phyloP scores from a whole-genome alignment of 2,329 filamentous ascomycete genomes.

The Diaporthe aspalathi region DNA sequence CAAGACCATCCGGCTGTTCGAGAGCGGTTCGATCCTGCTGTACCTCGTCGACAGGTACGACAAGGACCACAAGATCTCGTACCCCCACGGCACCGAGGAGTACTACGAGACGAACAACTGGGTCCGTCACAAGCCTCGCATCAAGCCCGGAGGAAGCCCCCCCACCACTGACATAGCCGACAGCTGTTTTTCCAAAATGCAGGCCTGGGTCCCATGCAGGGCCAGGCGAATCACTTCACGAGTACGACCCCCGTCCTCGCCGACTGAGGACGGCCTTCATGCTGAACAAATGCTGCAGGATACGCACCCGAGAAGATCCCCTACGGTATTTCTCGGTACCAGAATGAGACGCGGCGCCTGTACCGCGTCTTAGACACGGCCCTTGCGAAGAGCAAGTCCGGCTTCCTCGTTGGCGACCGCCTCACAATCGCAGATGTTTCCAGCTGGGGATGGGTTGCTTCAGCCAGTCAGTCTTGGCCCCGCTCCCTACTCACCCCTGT shows the following conservation, averaged over 20 bases:
- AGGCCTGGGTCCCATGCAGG: conserved; percentile 86
- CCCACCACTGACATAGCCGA: conserved; percentile 4
- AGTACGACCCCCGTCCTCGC: conserved; percentile 55
- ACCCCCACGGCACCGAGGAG: conserved; percentile 77
- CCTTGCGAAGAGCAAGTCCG: conserved; percentile 66
- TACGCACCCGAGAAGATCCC: conserved; percentile 86
- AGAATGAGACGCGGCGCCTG: conserved; percentile 84
- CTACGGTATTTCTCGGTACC: conserved; percentile 85
- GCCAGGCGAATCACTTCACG: conserved; percentile 83
- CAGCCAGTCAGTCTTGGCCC: conserved; percentile 56
- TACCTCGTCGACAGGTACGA: conserved; percentile 85
- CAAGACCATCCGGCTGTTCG: conserved; percentile 79
- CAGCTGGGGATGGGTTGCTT: conserved; percentile 81
- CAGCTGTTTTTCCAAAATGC: conserved; percentile 81
- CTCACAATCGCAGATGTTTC: conserved; percentile 83
- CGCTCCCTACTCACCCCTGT: not conserved
- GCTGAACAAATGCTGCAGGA: conserved; percentile 49
- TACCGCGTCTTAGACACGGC: conserved; percentile 83
- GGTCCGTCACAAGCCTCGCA: conserved; percentile 54
- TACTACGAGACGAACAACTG: conserved; percentile 82
- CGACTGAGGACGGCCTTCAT: not conserved
- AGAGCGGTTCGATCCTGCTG: conserved; percentile 82
- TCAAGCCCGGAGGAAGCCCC: no score
- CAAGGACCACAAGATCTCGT: conserved; percentile 81
- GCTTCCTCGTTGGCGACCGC: conserved; percentile 74